A percentile compares a stretch with the other conserved stretches of the same genome.
These are phyloP conservation scores for Tylopilus intermedius DNA, from an alignment of 768 basidiomycete species.

Conservation along the genomic window DNA sequence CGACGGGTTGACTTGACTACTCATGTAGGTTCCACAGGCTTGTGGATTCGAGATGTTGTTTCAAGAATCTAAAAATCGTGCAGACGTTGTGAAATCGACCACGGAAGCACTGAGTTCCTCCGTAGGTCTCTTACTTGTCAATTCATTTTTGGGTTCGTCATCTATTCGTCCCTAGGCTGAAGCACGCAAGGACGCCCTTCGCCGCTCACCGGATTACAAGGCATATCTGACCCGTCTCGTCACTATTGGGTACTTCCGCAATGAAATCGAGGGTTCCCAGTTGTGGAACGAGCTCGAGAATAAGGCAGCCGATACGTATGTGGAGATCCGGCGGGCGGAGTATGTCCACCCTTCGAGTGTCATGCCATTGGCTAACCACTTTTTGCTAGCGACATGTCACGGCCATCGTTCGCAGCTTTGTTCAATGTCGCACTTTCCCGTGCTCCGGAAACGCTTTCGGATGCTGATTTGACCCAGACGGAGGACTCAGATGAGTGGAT, in stretches of 20 bases:
- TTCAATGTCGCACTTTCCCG: constrained; percentile 61
- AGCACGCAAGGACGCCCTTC: constrained; percentile 64
- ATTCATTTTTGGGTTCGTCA: background rate
- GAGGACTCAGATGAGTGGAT: constrained; percentile 87
- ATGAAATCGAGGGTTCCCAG: constrained; percentile 71
- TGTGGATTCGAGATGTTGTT: constrained; percentile 98
- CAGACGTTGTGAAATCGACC: constrained; percentile 33
- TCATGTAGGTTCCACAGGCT: constrained; percentile 44
- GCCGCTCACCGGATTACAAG: constrained; percentile 60
- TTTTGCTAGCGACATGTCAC: constrained; percentile 45
- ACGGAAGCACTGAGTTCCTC: constrained; percentile 40
- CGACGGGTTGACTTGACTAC: background rate
- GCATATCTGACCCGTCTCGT: constrained; percentile 66
- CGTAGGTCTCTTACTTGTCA: constrained; percentile 33
- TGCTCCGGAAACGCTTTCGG: constrained; percentile 28
- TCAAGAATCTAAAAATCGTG: constrained; percentile 69
- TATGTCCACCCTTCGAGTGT: constrained; percentile 35
- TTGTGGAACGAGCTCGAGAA: constrained; percentile 70
- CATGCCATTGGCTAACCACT: background rate
- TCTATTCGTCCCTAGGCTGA: constrained; percentile 41
- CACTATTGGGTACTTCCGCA: constrained; percentile 69
- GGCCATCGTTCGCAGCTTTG: constrained; percentile 71
- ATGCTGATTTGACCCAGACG: constrained; percentile 18
- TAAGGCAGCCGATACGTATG: constrained; percentile 64
- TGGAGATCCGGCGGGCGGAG: constrained; percentile 61